Evolutionary conservation across 169 alveolate species (phyloP), one percentile per base, ranked within the genome.

Genomic region (Eimeria acervulina): DNA sequence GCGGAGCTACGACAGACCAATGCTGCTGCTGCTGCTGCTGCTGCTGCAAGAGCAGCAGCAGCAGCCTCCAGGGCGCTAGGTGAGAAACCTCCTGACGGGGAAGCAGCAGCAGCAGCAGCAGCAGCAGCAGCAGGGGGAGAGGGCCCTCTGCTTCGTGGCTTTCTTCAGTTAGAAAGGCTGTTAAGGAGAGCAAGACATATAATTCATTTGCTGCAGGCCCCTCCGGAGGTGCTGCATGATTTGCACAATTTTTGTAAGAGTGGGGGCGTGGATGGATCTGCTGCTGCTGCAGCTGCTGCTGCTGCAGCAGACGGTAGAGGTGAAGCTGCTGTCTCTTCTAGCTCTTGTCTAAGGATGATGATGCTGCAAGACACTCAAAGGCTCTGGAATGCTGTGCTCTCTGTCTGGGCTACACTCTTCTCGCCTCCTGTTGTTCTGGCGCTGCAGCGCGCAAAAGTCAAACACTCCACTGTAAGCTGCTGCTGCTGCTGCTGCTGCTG

Each of bases 361-460:
- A 40, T 92, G 83, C 83, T 52, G 52, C 90, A 76, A 74, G 87
- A 92, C 83, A 66, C 90, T 5, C 88, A 74, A 23, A 28, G 55
- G 17, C 52, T 92, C 1, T 92, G 95, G 95, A 17, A 8, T 7
- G 61, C 84, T 6, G 70, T 92, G 15, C 26, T 74, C 36, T 52
- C 70, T 19, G 95, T 92, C 31, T 92, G 95, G 95, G 66, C 91
- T 63, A 76, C 92, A 3, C 70, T 92, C 68, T 92, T 92, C 95
- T 76, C 95, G 1, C 95, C 95, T 15, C 72, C 88, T n/a, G 92
- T 92, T 52, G 95, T 92, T 17, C 95, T 92, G 26, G 95, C 95
- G 7, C 33, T 92, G 23, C 95, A 92, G 52, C 38, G 95, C 26
- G 95, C 95, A 47, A 74, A 61, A 26, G 83, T 74, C 21, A 84